Base-by-base conservation (phyloP, 75 land plant genomes). In the Selaginella moellendorffii region DNA sequence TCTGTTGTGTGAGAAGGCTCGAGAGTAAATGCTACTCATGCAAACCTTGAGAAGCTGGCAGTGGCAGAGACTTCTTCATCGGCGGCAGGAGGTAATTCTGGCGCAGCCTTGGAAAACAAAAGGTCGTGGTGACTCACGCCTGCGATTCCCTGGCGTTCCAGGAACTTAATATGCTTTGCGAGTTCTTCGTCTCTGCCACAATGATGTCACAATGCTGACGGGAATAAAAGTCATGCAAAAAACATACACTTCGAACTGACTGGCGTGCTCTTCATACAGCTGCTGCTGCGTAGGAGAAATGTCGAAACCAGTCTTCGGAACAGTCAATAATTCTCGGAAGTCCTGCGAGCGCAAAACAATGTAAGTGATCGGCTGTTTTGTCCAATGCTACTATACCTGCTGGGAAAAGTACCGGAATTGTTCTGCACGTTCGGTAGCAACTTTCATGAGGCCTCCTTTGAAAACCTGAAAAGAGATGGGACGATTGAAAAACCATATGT, bases 401-500 rank as follows among this genome's bases (percentile, higher is more conserved):
- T 86, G 81, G 62, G 92, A 86, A 61, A 95, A 95, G 65, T 95
- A 95, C 0, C 99, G 91, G 62, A 77, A 84, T 68, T 95, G 99
- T 52, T 90, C 86, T 67, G 78, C 86, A 36, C 77, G 83, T 63
- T 90, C 97, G 26, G 97, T 95, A 30, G 97, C 99, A 54, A 81
- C 80, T 76, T 71, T 86, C 69, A 90, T 88, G 64, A 95, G 72
- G n/a, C 88, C 92, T 12, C 99, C 99, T 66, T 95, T 95, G 77
- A 74, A 95, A 53, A 95, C 80, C 99, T 90, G 78, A 2, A 56
- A 56, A 56, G 5, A 36, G 5, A 14, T 36, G 14, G 46, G 5
- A n/a, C n/a, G 46, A 5, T 14, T 36, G 14, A 5, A 36, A 5
- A 36, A 14, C 46, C 14, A 36, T 36, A 36, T 36, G 14, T 36